Evolutionary conservation across 2,329 filamentous ascomycete genomes (phyloP).

Genomic region (Onygena corvina): DNA sequence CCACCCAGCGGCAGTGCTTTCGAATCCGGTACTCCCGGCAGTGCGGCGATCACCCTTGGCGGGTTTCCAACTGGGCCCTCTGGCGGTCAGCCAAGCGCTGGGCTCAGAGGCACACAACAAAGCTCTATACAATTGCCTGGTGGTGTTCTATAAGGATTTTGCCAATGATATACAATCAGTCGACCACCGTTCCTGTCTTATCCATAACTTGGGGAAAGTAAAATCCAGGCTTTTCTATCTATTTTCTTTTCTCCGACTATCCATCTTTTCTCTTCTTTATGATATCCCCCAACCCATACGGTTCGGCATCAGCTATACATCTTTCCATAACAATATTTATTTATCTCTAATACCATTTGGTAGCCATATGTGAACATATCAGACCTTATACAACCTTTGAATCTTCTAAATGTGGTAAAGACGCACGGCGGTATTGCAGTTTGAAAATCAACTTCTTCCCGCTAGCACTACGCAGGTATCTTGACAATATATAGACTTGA

Average conservation of each 20-base stretch:
- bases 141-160: slow-evolving; percentile 4
- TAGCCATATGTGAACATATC: not conserved
- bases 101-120: slow-evolving; percentile 2
- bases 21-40: not conserved
- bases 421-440: no score
- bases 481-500: not conserved
- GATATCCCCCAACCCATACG: slow-evolving; percentile 4
- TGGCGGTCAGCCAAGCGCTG: not conserved
- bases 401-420: not conserved
- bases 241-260: not conserved
- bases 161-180: slow-evolving; percentile 2
- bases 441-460: no score
- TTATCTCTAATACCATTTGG: slow-evolving; percentile 2
- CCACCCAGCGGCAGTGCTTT: slow-evolving; percentile 10
- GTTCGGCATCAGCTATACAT: not conserved
- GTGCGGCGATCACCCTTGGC: not conserved
- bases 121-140: slow-evolving; percentile 7
- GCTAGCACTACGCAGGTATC: no score
- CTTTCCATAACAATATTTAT: slow-evolving; percentile 3
- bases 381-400: not conserved
- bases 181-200: not conserved
- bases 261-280: not conserved
- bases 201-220: not conserved
- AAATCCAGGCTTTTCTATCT: not conserved
- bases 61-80: not conserved